Conservation (phyloP, 306 rosid species). For the Cyclanthera cordifolia region DNA sequence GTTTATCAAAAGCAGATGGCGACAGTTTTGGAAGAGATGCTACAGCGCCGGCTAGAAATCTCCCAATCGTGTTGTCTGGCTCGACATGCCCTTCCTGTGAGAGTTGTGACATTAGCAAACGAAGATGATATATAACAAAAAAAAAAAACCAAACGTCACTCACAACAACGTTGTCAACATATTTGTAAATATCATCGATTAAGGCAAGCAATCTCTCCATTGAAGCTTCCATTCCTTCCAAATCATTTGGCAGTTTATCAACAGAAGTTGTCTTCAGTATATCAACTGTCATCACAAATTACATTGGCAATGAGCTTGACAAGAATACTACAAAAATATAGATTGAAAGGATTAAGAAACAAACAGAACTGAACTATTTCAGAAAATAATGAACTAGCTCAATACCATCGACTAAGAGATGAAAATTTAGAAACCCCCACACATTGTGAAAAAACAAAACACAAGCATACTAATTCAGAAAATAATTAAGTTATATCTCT, state of each 20-base stretch:
- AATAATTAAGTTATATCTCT: background rate
- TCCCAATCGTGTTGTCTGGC: constrained; percentile 66
- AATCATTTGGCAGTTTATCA: constrained; percentile 86
- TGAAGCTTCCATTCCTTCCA: constrained; percentile 97
- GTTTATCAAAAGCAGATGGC: constrained; percentile 61
- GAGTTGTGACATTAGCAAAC: background rate
- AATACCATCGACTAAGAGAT: too few species aligned
- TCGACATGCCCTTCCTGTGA: constrained; percentile 62
- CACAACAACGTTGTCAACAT: constrained; percentile 81
- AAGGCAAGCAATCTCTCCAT: constrained; percentile 74
- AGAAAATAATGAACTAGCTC: too few species aligned
- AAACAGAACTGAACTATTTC: background rate
- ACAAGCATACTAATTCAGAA: too few species aligned
- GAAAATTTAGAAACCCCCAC: too few species aligned
- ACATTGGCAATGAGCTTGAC: background rate
- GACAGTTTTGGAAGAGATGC: constrained; percentile 70
- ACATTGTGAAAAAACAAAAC: too few species aligned
- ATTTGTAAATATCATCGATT: constrained; percentile 77
- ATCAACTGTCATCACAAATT: constrained; percentile 42
- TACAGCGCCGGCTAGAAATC: constrained; percentile 51
- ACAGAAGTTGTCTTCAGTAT: constrained; percentile 58
- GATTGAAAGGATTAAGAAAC: background rate
- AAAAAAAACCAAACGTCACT: constrained; percentile 21
- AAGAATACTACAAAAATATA: background rate
- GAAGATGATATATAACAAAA: background rate